These are phyloP conservation scores for Fraxinus greggii DNA, from an alignment of 305 asterid genomes.

Conservation along the genomic window DNA sequence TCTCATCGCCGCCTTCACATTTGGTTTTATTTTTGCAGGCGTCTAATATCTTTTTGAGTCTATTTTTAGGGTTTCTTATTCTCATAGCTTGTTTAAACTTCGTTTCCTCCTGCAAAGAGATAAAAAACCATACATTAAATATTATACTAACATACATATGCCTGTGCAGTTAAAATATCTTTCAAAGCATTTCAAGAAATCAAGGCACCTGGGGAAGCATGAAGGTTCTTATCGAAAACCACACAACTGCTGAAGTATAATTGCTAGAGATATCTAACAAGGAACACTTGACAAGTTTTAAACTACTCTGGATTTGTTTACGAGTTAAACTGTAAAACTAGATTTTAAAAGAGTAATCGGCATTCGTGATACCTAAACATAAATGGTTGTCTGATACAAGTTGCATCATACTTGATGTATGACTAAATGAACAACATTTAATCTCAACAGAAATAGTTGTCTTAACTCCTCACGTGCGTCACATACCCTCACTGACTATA, in stretches of 20 bases:
- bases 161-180: neutral
- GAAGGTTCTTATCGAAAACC: neutral
- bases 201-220: neutral
- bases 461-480: neutral
- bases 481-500: neutral
- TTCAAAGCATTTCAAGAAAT: neutral
- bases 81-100: constrained; percentile 85
- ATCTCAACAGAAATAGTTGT: neutral
- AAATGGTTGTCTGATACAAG: neutral
- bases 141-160: constrained; percentile 4
- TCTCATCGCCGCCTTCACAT: constrained; percentile 94
- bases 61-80: constrained; percentile 79
- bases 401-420: neutral
- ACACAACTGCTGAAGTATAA: neutral
- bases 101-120: constrained; percentile 56
- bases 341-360: constrained; percentile 12
- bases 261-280: constrained; percentile 10
- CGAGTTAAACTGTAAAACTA: neutral
- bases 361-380: neutral
- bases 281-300: constrained; percentile 9
- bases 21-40: constrained; percentile 83
- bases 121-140: neutral
- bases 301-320: constrained; percentile 5
- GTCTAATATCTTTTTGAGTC: constrained; percentile 72
- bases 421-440: neutral